Percentiles rank a stretch among this genome's conserved stretches.
phyloP scores from a whole-genome alignment of 768 basidiomycete species.

The Tulasnella sp. region DNA sequence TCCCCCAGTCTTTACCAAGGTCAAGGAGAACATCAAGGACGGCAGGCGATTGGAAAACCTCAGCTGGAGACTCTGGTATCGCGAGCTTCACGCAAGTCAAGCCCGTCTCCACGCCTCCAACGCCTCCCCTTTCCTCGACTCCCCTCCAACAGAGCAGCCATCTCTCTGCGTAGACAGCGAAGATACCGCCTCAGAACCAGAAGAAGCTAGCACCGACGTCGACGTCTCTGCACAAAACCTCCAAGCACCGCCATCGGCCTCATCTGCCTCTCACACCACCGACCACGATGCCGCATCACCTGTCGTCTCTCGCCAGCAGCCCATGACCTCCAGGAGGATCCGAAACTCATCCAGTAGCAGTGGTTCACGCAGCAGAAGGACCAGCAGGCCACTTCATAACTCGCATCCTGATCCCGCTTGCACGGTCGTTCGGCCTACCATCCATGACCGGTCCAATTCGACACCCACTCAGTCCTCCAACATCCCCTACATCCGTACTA shows the following conservation, averaged over 20 bases:
- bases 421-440: not conserved
- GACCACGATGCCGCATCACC: constrained; percentile 4
- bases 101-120: constrained; percentile 31
- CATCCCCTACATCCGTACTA: not conserved
- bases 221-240: not conserved
- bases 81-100: constrained; percentile 49
- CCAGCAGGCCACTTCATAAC: constrained; percentile 8
- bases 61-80: constrained; percentile 80
- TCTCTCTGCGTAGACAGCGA: constrained; percentile 13
- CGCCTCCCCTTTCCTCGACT: constrained; percentile 33
- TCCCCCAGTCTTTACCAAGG: constrained; percentile 71
- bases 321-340: not conserved
- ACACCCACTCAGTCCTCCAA: constrained; percentile 2
- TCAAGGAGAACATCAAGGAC: constrained; percentile 71
- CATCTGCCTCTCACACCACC: not conserved
- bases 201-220: constrained; percentile 17
- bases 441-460: constrained; percentile 18
- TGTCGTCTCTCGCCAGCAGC: constrained; percentile 1
- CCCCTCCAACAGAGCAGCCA: constrained; percentile 33
- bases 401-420: constrained; percentile 9
- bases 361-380: not conserved
- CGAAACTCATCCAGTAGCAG: not conserved
- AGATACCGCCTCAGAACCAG: constrained; percentile 28
- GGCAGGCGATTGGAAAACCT: constrained; percentile 84
- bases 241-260: not conserved